These are phyloP conservation scores for Chaetomiaceae sp. DNA, from an alignment of 2,329 filamentous ascomycete genomes.

Conservation along the genomic window DNA sequence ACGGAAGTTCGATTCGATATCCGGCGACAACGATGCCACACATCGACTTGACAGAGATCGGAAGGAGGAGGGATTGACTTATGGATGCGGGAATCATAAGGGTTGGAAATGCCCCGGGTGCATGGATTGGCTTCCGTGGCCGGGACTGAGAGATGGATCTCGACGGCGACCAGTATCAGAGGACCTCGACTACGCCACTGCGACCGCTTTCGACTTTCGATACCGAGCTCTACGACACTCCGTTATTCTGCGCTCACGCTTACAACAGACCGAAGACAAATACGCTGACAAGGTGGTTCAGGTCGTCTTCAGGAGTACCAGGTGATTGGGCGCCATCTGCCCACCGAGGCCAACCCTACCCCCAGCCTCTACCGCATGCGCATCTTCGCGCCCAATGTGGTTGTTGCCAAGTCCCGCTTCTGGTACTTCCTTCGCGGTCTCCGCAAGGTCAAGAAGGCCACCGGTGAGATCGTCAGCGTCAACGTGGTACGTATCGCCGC, in stretches of 20 bases:
- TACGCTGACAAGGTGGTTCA: conserved; percentile 39
- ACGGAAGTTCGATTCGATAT: conserved; percentile 5
- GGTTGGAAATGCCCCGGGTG: no score
- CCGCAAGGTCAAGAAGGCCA: conserved; percentile 99
- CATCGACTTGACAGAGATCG: not conserved
- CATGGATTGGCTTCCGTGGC: no score
- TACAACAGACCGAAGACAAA: not conserved
- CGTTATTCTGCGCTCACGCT: not conserved
- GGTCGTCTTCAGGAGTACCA: conserved; percentile 99
- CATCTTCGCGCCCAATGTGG: conserved; percentile 96
- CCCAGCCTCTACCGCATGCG: conserved; percentile 99
- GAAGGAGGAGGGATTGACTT: not conserved
- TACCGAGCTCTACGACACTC: not conserved
- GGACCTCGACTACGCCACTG: not conserved
- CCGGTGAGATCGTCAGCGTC: conserved; percentile 96
- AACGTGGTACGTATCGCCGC: conserved; percentile 69
- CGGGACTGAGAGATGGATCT: no score
- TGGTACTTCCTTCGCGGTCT: conserved; percentile 99
- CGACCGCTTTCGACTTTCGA: not conserved
- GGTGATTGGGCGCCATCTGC: conserved; percentile 99
- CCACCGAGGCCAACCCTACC: conserved; percentile 92
- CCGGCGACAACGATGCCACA: not conserved
- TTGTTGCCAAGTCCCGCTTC: conserved; percentile 99
- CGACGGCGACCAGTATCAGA: not conserved
- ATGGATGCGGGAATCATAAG: no score